A percentile compares a stretch with the other conserved stretches of the same genome.
These are phyloP conservation scores for Xylaria sp. DNA, from an alignment of 2,329 filamentous ascomycete genomes.

Conservation along the genomic window DNA sequence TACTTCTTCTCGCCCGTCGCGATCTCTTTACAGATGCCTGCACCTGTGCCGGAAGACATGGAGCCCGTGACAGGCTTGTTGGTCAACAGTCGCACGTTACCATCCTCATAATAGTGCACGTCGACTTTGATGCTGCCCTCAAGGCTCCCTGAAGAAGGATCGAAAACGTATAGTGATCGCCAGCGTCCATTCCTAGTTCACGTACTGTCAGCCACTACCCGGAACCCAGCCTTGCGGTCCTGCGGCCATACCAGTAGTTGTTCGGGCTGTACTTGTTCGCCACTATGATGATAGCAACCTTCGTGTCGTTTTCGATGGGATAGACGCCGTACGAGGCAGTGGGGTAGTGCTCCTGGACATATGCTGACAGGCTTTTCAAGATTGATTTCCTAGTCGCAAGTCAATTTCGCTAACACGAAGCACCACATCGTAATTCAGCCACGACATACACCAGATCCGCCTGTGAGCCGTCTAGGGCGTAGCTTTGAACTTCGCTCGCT, in stretches of 20 bases:
- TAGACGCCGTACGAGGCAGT: slow-evolving; percentile 84
- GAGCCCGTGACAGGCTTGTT: slow-evolving; percentile 76
- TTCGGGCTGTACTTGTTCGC: slow-evolving; percentile 98
- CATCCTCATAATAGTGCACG: slow-evolving; percentile 99
- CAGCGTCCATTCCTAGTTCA: slow-evolving; percentile 87
- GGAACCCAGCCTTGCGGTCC: not conserved
- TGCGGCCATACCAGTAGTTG: slow-evolving; percentile 83
- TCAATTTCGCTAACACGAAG: slow-evolving; percentile 38
- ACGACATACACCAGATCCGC: slow-evolving; percentile 79
- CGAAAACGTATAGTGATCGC: slow-evolving; percentile 86
- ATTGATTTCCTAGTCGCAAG: slow-evolving; percentile 75
- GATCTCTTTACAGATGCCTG: slow-evolving; percentile 81
- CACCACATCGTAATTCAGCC: not conserved
- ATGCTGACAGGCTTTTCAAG: slow-evolving; percentile 77
- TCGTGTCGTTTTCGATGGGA: slow-evolving; percentile 78
- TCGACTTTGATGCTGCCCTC: slow-evolving; percentile 89
- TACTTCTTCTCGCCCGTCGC: slow-evolving; percentile 87
- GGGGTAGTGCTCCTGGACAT: slow-evolving; percentile 90
- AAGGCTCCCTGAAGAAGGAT: slow-evolving; percentile 73
- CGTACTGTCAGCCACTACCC: slow-evolving; percentile 14
- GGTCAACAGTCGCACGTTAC: slow-evolving; percentile 94
- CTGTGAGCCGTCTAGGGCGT: slow-evolving; percentile 80
- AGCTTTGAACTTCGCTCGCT: slow-evolving; percentile 83
- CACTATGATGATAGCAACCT: slow-evolving; percentile 84
- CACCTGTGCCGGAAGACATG: slow-evolving; percentile 70